A percentile compares a stretch with the other conserved stretches of the same genome.
These are phyloP conservation scores for Chromosphaera perkinsii DNA, from an alignment of 208 protist species.

Conservation along the genomic window DNA sequence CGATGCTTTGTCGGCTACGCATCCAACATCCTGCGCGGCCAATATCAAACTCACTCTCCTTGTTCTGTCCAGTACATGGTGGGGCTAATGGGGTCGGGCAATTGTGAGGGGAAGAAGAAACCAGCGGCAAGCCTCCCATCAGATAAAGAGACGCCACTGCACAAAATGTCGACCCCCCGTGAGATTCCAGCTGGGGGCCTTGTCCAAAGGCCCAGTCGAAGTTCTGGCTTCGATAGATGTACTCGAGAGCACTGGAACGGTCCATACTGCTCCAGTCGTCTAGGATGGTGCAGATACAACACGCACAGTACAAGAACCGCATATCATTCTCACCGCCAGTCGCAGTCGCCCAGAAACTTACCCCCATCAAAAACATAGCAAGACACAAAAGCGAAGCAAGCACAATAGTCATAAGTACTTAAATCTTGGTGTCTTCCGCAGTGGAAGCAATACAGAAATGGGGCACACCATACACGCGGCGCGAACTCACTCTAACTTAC, in stretches of 20 bases:
- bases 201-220: constrained; percentile 54
- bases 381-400: too few relatives aligned
- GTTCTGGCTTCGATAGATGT: constrained; percentile 40
- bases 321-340: constrained; percentile 48
- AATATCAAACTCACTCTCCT: not conserved
- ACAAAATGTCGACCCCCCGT: constrained; percentile 72
- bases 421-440: too few relatives aligned
- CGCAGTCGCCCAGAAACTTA: constrained; percentile 18
- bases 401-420: too few relatives aligned
- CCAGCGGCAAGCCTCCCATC: constrained; percentile 39
- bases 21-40: constrained; percentile 8
- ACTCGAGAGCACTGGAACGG: constrained; percentile 37
- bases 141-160: constrained; percentile 60
- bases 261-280: constrained; percentile 60
- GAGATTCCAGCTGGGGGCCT: constrained; percentile 8
- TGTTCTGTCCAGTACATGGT: too few relatives aligned
- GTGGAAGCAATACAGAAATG: too few relatives aligned
- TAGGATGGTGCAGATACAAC: constrained; percentile 49
- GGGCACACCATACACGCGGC: too few relatives aligned
- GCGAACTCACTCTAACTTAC: too few relatives aligned
- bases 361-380: too few relatives aligned
- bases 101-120: too few relatives aligned
- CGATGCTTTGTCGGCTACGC: constrained; percentile 44
- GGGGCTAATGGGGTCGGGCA: too few relatives aligned
- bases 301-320: constrained; percentile 65